Base-by-base conservation (phyloP, 139 green algal genomes). In the Yamagishiella unicocca region DNA sequence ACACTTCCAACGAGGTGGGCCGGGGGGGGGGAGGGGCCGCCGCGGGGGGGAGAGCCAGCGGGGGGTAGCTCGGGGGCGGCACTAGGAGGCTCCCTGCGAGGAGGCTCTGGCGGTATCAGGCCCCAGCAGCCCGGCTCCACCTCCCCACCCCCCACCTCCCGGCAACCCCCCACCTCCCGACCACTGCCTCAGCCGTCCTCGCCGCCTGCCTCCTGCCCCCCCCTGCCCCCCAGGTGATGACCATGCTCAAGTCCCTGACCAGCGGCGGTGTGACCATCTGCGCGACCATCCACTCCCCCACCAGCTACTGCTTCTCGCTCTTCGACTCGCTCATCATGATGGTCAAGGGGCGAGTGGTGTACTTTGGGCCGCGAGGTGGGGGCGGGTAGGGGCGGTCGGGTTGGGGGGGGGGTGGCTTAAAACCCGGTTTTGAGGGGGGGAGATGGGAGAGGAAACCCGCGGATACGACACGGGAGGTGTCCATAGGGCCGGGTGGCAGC, bases 281-380 rank as follows among this genome's bases (percentile, higher is more conserved):
- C n/a, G 89, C 92, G 55, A 97, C 94, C 87, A 96, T 98, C 79
- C 95, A 97, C 88, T 95, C 89, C n/a, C 95, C 95, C 38, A 92
- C 92, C 19, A 82, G 90, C 61, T 94, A 94, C 88, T 93, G 90
- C 61, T 98, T 97, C 87, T 79, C 40, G 25, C 92, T 97, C 14
- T 98, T 97, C 77, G 93, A 97, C 92, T 74, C 87, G 14, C 85
- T 94, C 25, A 88, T 95, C 54, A 89, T 95, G 91, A 79, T 94
- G 58, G 84, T 94, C 31, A 58, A 73, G 27, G 93, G 92, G 40
- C 54, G 90, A 6, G 53, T 92, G 2, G 92, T 93, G 29, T 95
- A 93, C 90, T 91, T 93, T 64, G 93, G 93, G 8, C 22, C 76
- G 40, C 42, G 80, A 40, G 80, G 80, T 86, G 45, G 5, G 75